phyloP scores from a whole-genome alignment of 371 early-diverging fungal genomes.

The Circinella umbellata region DNA sequence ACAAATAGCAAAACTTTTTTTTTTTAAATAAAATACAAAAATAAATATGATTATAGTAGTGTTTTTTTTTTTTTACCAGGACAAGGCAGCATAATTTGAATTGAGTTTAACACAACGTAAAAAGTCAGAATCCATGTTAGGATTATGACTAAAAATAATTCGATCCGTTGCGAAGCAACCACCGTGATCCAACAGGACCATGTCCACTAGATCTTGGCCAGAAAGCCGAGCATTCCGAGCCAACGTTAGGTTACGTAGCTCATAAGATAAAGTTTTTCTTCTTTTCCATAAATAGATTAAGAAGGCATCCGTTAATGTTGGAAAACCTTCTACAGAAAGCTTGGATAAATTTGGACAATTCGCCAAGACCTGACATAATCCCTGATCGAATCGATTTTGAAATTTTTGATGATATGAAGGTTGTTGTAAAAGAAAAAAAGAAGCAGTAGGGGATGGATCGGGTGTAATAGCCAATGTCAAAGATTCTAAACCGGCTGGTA shows the following conservation, averaged over 20 bases:
- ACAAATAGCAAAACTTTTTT: too few relatives aligned
- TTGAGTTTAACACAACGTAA: neutral
- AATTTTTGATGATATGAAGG: neutral
- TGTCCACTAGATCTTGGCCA: neutral
- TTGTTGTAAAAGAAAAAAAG: neutral
- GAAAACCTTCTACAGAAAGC: neutral
- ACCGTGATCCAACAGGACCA: neutral
- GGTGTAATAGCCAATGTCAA: slow-evolving; percentile 1
- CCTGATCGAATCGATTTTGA: neutral
- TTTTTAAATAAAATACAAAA: too few relatives aligned
- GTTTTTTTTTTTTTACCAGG: neutral
- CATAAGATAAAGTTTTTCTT: neutral
- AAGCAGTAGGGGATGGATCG: neutral
- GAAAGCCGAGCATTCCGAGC: neutral
- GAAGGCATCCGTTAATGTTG: neutral
- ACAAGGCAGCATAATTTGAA: slow-evolving; percentile 1
- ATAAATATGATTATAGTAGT: too few relatives aligned
- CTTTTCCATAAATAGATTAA: neutral
- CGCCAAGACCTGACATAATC: slow-evolving; percentile 1
- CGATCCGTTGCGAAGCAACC: slow-evolving; percentile 6
- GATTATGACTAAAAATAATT: neutral
- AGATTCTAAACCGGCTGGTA: neutral
- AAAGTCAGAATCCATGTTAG: neutral
- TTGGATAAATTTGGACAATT: neutral
- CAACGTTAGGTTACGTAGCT: neutral